Evolutionary conservation across 2,329 filamentous ascomycete genomes (phyloP).

Genomic region (Cercospora nicotianae): DNA sequence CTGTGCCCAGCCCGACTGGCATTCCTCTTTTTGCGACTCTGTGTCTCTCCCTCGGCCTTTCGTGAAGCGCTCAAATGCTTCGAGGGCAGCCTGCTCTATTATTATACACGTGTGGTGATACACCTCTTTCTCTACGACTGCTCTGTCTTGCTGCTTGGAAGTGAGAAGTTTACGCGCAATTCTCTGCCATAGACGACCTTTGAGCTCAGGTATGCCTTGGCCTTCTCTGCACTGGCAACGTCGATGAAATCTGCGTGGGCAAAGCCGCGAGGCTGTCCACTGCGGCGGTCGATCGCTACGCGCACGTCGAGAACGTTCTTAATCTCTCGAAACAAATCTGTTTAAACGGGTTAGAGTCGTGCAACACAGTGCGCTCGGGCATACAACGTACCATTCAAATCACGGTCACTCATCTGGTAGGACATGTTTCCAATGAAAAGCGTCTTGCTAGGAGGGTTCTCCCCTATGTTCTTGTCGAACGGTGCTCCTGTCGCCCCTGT

Average conservation of each 20-base stretch:
- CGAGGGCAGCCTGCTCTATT: background rate
- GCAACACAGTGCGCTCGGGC: background rate
- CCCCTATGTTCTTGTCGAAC: background rate
- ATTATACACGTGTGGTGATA: background rate
- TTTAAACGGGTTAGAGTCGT: background rate
- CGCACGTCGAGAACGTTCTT: conserved; percentile 72
- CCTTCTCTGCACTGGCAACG: conserved; percentile 63
- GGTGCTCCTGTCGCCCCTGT: background rate
- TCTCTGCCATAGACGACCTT: conserved; percentile 65
- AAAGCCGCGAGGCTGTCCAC: conserved; percentile 79
- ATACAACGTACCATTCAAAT: conserved; percentile 61
- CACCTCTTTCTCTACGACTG: background rate
- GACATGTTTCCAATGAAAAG: conserved; percentile 85
- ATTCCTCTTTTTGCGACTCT: background rate
- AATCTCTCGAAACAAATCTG: conserved; percentile 68
- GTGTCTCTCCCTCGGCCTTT: background rate
- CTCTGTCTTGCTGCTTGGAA: background rate
- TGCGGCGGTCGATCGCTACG: conserved; percentile 77
- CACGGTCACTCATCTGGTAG: conserved; percentile 79
- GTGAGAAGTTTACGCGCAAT: conserved; percentile 64
- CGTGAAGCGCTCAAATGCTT: background rate
- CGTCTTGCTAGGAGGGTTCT: conserved; percentile 59
- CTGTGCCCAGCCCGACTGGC: background rate
- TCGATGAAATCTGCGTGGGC: conserved; percentile 79
- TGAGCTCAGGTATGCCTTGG: conserved; percentile 55